These are phyloP conservation scores for Phaeotremella skinneri DNA, from an alignment of 768 basidiomycete species.

Conservation along the genomic window DNA sequence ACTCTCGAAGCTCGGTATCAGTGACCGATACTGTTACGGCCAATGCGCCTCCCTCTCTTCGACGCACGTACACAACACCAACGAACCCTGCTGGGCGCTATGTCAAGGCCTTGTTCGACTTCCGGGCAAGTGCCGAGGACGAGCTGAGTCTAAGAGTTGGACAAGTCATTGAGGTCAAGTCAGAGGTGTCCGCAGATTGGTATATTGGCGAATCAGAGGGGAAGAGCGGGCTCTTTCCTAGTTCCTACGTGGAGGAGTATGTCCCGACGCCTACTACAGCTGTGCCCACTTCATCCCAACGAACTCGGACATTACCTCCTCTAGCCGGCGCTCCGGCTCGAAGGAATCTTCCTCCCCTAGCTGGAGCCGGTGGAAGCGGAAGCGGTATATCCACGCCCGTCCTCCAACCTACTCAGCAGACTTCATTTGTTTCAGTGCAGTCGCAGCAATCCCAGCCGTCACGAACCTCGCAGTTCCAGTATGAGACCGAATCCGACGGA, in stretches of 20 bases:
- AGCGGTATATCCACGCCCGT: not conserved
- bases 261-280: slow-evolving; percentile 40
- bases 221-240: slow-evolving; percentile 75
- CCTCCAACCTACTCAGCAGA: slow-evolving; percentile 7
- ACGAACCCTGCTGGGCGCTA: slow-evolving; percentile 17
- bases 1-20: not conserved
- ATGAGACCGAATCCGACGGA: slow-evolving; percentile 20
- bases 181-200: slow-evolving; percentile 84
- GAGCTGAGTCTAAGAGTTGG: slow-evolving; percentile 74
- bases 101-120: slow-evolving; percentile 73
- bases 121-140: slow-evolving; percentile 64
- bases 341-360: slow-evolving; percentile 46
- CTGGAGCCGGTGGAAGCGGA: slow-evolving; percentile 27
- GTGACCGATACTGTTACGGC: slow-evolving; percentile 13
- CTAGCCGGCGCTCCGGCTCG: slow-evolving; percentile 28
- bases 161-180: slow-evolving; percentile 70
- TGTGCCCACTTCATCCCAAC: slow-evolving; percentile 26
- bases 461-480: not conserved
- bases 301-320: slow-evolving; percentile 33
- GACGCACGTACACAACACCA: slow-evolving; percentile 28
- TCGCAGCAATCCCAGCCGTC: slow-evolving; percentile 1
- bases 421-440: slow-evolving; percentile 13
- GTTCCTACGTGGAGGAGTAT: slow-evolving; percentile 64
- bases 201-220: slow-evolving; percentile 77
- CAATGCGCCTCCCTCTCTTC: slow-evolving; percentile 24